Evolutionary conservation across 441 rosid genomes (phyloP), one percentile per base, ranked within the genome.

Genomic region (Erodium texanum): DNA sequence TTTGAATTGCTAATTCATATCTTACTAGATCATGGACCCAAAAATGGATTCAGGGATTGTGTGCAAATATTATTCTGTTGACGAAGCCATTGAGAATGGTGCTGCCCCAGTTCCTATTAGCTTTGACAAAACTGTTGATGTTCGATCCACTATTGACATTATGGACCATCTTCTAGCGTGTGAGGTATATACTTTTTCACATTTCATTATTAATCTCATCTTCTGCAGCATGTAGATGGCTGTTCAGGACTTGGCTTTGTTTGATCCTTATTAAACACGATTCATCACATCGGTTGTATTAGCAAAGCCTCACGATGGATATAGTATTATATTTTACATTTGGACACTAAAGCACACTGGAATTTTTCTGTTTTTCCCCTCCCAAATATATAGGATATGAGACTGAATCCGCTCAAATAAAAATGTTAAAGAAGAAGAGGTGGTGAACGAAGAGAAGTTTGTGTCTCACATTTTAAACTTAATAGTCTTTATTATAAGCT

Each of bases 11-110:
- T 70, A 45, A 27, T 24, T 65, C 74, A 74, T 22, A 74, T 69
- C 73, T 62, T 71, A 29, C 45, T 80, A 94, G 99, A 94, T 94
- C 69, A 94, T 94, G 99, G 98, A 94, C 82, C 99, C 98, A 34
- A 94, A 94, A 84, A 94, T 94, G 99, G 98, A 92, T 80, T 90
- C 99, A 0, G 98, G 98, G 67, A 90, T 94, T 75, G 82, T 94
- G 52, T 77, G 82, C 80, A 80, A 81, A 68, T 92, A 88, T 73
- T 86, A 79, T 80, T 90, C 99, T 50, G 77, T 89, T 75, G 94
- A 94, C 70, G 99, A 94, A 80, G 99, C 99, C 72, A 83, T 94
- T 3, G 96, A 92, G 77, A 80, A 82, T 71, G 98, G 95, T 75
- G 87, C 78, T 66, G 96, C 98, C 43, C 97, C 98, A 0, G 64